phyloP scores from a whole-genome alignment of 2,329 filamentous ascomycete species.

The Sporothrix humicola region DNA sequence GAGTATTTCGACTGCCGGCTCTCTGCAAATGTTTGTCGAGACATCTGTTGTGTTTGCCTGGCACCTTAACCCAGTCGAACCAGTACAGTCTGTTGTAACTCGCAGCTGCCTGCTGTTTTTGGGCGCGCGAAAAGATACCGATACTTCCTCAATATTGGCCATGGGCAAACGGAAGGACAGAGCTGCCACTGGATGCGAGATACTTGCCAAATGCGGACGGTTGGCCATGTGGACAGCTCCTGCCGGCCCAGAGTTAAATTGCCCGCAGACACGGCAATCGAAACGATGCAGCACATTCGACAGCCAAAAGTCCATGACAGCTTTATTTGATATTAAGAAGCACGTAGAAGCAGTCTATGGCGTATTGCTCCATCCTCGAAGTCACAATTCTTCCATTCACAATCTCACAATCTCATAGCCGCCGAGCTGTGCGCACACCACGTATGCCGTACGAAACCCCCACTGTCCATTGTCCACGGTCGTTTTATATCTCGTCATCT shows the following conservation, averaged over 20 bases:
- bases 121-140: neutral
- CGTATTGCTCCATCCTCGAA: neutral
- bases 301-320: neutral
- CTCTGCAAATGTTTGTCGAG: neutral
- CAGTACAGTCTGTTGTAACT: neutral
- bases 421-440: neutral
- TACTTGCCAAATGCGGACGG: neutral
- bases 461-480: neutral
- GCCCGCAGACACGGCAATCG: constrained; percentile 1
- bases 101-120: neutral
- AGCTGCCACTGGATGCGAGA: neutral
- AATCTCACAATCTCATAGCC: neutral
- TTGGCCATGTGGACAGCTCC: constrained; percentile 14
- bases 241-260: neutral
- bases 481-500: constrained; percentile 14
- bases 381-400: neutral
- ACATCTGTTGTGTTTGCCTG: neutral
- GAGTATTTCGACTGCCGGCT: too few species aligned
- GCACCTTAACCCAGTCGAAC: neutral
- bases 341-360: neutral
- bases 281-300: constrained; percentile 12
- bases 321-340: neutral
- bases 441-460: neutral
- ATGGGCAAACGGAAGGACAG: too few species aligned
- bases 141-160: neutral